Conservation (phyloP, 2,329 filamentous ascomycete genomes). For the Clarireedia monteithiana region DNA sequence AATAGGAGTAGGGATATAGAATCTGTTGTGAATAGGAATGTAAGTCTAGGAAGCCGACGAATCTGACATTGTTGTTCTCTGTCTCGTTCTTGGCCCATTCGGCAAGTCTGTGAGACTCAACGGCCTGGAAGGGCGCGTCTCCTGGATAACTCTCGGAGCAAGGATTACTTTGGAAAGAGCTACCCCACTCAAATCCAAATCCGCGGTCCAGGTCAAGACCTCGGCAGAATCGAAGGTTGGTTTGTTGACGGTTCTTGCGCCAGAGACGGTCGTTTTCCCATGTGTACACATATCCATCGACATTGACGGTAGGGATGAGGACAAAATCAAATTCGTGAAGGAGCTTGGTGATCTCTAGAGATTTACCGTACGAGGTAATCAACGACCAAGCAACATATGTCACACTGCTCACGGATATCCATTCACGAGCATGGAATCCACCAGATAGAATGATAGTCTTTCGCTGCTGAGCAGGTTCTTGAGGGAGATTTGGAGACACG, state of each 20-base stretch:
- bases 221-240: conserved; percentile 71
- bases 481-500: conserved; percentile 41
- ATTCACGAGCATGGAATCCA: conserved; percentile 89
- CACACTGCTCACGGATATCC: conserved; percentile 89
- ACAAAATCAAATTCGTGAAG: conserved; percentile 81
- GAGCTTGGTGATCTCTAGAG: conserved; percentile 63
- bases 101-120: conserved; percentile 68
- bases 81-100: conserved; percentile 80
- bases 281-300: conserved; percentile 89
- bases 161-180: conserved; percentile 61
- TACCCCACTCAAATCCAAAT: conserved; percentile 80
- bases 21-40: conserved; percentile 96
- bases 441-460: conserved; percentile 78
- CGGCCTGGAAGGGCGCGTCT: conserved; percentile 71
- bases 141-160: conserved; percentile 90
- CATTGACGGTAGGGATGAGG: conserved; percentile 82
- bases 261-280: conserved; percentile 89
- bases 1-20: conserved; percentile 84
- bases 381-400: conserved; percentile 86
- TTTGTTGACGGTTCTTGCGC: conserved; percentile 89
- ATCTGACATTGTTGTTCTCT: conserved; percentile 58
- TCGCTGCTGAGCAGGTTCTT: conserved; percentile 41
- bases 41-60: conserved; percentile 81
- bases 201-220: conserved; percentile 85
- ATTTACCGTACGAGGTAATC: conserved; percentile 73